Evolutionary conservation across 1,139 yeast species (phyloP), one percentile per base, ranked within the genome.

Genomic region (Saccharomyces hybrid): DNA sequence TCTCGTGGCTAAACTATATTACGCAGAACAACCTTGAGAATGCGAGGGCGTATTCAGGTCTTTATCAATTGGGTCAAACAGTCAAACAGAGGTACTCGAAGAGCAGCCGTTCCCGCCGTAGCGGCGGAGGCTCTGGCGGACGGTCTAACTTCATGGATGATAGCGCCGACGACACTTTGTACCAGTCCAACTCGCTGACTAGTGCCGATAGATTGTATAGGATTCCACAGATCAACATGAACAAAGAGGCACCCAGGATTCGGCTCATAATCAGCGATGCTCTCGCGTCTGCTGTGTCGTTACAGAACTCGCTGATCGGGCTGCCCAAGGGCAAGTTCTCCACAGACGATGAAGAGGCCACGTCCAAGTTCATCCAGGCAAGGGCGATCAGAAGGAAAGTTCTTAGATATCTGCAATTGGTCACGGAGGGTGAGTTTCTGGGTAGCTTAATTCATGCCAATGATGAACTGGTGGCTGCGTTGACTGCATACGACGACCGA

Each of bases 371-470:
- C 67, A 84, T 86, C 53, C 79, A 83, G 65, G 89, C 96, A 64
- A 81, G 95, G 61, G 75, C 80, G 20, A 79, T 87, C 54, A 81
- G 99, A 68, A 79, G 96, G 57, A 83, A 81, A 61, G 83, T 93
- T 16, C 75, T 93, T 61, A 76, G 89, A 60, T 90, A 90, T 67
- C 76, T 93, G 59, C 98, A 93, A 70, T 77, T 82, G 55, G 88
- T 89, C 46, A 85, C 83, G 55, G 77, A 77, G 47, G 97, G 90
- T 60, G 96, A 88, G 65, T 86, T 84, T 60, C 73, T 93, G 62
- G 98, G 97, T 8, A 80, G 91, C 51, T 76, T 93, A 61, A 81
- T 93, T 57, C 85, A 82, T 59, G 95, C 96, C 51, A 93, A 93
- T 67, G 99, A 93, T 64, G 91, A 86, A 65, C 77, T 93, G 59